Base-by-base conservation (phyloP, 2,329 filamentous ascomycete species). In the Immersiporthe knoxdaviesiana region DNA sequence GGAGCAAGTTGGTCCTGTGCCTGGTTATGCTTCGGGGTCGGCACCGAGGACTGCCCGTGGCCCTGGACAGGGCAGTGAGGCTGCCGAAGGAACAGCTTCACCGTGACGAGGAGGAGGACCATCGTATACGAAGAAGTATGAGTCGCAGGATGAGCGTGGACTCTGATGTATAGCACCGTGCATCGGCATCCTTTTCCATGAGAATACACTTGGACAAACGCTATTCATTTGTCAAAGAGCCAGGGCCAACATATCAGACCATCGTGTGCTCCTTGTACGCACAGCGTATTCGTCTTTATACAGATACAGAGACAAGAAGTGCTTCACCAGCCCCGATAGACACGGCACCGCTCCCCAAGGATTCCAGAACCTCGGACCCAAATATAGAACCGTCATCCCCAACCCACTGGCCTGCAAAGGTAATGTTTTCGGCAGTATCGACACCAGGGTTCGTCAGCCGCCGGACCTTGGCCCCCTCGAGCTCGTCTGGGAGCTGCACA, bases 1-100 rank as follows among this genome's bases (percentile, higher is more conserved):
- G 84, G 8, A 85, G 83, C 72, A 90, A 90, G 77, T 72, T 90
- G 35, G 83, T 88, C 24, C 75, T 90, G 59, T 84, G 85, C 69
- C 82, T 82, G 10, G 86, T 89, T 37, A 87, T 87, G 82, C 75
- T 89, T 18, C 77, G 85, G 2, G 86, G 85, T 0, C 76, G 86
- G 1, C 86, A 88, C 76, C 80, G 85, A 2, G 85, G 85, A 0
- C 75, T 88, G 50, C 86, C 86, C 0, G 84, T 87, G 58, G 84
- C 84, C 2, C 79, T 89, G 63, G 86, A 88, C 74, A 80, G 83
- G n/a, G 85, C 85, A 2, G 80, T 85, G 10, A 76, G 79, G 50
- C 75, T 86, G 10, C 78, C 77, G 0, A 74, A 75, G 1, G 77
- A 81, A 52, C 74, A 79, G 54, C 73, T 82, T 66, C 75, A 80